A percentile compares a stretch with the other conserved stretches of the same genome.
Evolutionary conservation across 2,329 filamentous ascomycete genomes (phyloP).

Genomic region (Calonectria leucothoes): DNA sequence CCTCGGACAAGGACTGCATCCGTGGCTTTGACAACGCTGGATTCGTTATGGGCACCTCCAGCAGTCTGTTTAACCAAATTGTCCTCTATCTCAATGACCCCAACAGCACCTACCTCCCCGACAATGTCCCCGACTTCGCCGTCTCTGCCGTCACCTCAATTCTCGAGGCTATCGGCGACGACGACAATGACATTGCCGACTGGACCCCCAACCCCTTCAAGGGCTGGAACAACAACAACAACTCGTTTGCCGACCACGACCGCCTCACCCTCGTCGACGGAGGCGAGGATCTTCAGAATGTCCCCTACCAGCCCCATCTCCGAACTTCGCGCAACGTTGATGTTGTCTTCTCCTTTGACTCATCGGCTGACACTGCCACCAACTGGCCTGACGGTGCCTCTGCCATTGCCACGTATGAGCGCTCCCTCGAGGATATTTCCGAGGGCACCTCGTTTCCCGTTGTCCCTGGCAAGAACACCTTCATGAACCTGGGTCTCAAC

Average conservation of each 20-base stretch:
- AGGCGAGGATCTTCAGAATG: slow-evolving; percentile 82
- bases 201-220: slow-evolving; percentile 71
- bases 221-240: slow-evolving; percentile 61
- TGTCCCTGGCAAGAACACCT: slow-evolving; percentile 66
- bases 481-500: slow-evolving; percentile 69
- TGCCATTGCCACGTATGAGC: slow-evolving; percentile 67
- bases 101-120: slow-evolving; percentile 60
- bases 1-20: slow-evolving; percentile 59
- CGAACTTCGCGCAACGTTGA: slow-evolving; percentile 64
- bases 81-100: slow-evolving; percentile 74
- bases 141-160: slow-evolving; percentile 61
- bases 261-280: slow-evolving; percentile 82
- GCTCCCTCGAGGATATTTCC: slow-evolving; percentile 59
- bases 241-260: slow-evolving; percentile 55
- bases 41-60: slow-evolving; percentile 86
- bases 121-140: slow-evolving; percentile 57
- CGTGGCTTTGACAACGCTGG: slow-evolving; percentile 82
- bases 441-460: slow-evolving; percentile 68
- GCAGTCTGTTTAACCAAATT: slow-evolving; percentile 80
- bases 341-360: slow-evolving; percentile 74
- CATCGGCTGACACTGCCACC: slow-evolving; percentile 68
- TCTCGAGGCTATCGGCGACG: slow-evolving; percentile 65
- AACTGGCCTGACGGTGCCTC: slow-evolving; percentile 72
- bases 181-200: slow-evolving; percentile 81
- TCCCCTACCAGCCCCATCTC: slow-evolving; percentile 77